A percentile compares a stretch with the other conserved stretches of the same genome.
phyloP scores from a whole-genome alignment of 2,329 filamentous ascomycete genomes.

The Ascochyta koolunga region DNA sequence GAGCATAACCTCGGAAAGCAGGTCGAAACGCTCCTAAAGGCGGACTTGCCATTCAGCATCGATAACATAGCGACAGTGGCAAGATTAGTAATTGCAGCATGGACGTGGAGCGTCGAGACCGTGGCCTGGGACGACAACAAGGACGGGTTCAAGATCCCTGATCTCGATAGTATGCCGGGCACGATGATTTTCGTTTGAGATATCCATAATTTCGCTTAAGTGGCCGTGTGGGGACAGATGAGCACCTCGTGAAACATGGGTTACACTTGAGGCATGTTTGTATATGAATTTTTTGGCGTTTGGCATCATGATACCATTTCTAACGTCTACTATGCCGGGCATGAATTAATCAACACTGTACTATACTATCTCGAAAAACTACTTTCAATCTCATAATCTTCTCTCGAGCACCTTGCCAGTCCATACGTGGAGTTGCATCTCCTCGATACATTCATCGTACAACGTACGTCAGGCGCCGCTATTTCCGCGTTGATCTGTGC shows the following conservation, averaged over 20 bases:
- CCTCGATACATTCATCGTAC: no score
- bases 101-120: conserved; percentile 36
- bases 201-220: not conserved
- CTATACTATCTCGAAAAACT: not conserved
- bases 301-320: conserved; percentile 6
- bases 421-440: no score
- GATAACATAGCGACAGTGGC: conserved; percentile 32
- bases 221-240: no score
- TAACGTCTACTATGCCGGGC: not conserved
- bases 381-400: not conserved
- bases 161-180: conserved; percentile 7
- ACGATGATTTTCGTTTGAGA: conserved; percentile 16
- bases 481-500: not conserved
- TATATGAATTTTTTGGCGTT: not conserved
- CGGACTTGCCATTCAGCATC: conserved; percentile 32
- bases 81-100: conserved; percentile 39
- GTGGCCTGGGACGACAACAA: conserved; percentile 35
- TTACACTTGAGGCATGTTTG: not conserved
- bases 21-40: conserved; percentile 36
- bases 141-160: conserved; percentile 23
- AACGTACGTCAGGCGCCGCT: not conserved
- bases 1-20: conserved; percentile 29
- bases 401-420: not conserved
- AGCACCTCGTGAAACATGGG: no score
- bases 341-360: not conserved